Evolutionary conservation across 306 rosid species (phyloP), one percentile per base, ranked within the genome.

Genomic region (Prosopis cineraria): DNA sequence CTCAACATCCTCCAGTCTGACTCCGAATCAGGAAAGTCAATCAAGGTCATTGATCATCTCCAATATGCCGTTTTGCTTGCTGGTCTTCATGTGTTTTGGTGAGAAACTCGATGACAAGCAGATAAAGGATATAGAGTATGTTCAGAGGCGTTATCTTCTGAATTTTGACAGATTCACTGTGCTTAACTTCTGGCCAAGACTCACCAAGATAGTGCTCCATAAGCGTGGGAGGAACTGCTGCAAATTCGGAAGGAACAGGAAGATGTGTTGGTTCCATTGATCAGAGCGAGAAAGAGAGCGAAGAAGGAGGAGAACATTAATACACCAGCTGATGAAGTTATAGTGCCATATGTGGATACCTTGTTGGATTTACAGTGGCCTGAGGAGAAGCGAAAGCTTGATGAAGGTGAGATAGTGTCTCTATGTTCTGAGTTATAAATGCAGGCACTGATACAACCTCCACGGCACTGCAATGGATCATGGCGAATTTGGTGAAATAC

Each of bases 401-500:
- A 37, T 12, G 70, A 65, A 10, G 48, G 31, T 37, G 70, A 65
- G 16, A 65, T 65, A 19, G 70, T 65, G 7, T 36, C 70, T 65
- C 10, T 65, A 16, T 65, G 70, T 36, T 65, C 70, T 19, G 70
- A 65, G 48, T 65, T 65, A 9, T 65, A 59, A 34, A 53, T 73
- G 47, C 48, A 36, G 48, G 70, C 3, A 65, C 70, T 0, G 48
- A 65, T 65, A 65, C 70, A n/a, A 65, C 19, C 2, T 22, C 30
- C 9, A 65, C 70, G 0, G 48, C 70, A 4, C 14, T 65, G 31
- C 48, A 65, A 19, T 65, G 70, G 70, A 65, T 65, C n/a, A 36
- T 65, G 70, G 70, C 70, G 31, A 65, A 65, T 65, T 13, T 65
- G 70, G 70, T 65, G 17, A 65, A 65, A 22, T 37, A 65, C 48